phyloP scores from a whole-genome alignment of 192 early-diverging fungal genomes.

The Mortierella claussenii region DNA sequence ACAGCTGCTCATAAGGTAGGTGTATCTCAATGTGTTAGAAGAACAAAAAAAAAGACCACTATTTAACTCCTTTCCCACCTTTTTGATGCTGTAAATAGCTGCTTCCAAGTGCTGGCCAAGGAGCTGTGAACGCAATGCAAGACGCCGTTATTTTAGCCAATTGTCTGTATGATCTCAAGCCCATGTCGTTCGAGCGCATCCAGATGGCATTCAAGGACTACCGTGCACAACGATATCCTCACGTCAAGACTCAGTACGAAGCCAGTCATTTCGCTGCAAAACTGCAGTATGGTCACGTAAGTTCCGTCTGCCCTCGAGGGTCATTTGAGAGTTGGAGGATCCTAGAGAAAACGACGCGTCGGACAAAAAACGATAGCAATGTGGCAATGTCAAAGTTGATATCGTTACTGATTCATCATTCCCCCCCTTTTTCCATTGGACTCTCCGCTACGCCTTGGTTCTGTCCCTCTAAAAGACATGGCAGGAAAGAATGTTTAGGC shows the following conservation, averaged over 20 bases:
- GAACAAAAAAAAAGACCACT: not conserved
- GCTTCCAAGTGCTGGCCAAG: conserved; percentile 22
- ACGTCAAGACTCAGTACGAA: not conserved
- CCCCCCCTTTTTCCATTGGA: too few relatives aligned
- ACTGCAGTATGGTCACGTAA: conserved; percentile 16
- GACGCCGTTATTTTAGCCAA: conserved; percentile 25
- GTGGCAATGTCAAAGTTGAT: too few relatives aligned
- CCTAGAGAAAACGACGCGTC: too few relatives aligned
- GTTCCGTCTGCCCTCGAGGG: too few relatives aligned
- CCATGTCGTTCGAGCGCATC: not conserved
- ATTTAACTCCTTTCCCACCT: not conserved
- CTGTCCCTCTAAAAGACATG: conserved; percentile 13
- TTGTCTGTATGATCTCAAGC: conserved; percentile 16
- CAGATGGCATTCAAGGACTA: conserved; percentile 4
- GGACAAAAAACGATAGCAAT: too few relatives aligned
- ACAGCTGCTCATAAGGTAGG: too few relatives aligned
- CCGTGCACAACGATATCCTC: not conserved
- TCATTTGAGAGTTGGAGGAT: too few relatives aligned
- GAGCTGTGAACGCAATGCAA: conserved; percentile 17
- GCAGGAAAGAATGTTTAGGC: not conserved
- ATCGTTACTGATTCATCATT: too few relatives aligned
- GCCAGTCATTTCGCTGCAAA: not conserved
- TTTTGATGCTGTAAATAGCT: not conserved
- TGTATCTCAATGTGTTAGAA: too few relatives aligned
- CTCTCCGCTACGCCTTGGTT: too few relatives aligned